A percentile compares a stretch with the other conserved stretches of the same genome.
Conservation (phyloP, 495 filamentous ascomycete genomes). For the Penicillium soppii region DNA sequence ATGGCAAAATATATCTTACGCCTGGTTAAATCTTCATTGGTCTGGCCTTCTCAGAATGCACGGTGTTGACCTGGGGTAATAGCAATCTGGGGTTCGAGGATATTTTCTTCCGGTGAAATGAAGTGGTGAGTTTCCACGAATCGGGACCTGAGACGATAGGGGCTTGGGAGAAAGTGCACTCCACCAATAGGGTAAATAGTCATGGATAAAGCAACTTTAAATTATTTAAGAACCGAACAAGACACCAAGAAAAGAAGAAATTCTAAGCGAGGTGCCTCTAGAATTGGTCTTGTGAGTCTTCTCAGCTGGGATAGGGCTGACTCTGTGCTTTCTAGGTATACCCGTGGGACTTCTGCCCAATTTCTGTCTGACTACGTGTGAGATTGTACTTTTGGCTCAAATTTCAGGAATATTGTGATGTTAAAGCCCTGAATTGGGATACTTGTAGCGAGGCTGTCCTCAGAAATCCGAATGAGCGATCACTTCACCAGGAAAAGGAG, state of each 20-base stretch:
- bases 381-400: no score
- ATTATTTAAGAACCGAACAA: not conserved
- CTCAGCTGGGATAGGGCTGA: not conserved
- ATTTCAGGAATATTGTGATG: no score
- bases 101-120: slow-evolving; percentile 27
- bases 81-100: slow-evolving; percentile 40
- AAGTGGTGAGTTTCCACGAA: slow-evolving; percentile 36
- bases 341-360: no score
- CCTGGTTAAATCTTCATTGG: slow-evolving; percentile 13
- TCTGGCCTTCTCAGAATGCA: not conserved
- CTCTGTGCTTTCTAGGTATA: no score
- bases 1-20: slow-evolving; percentile 2
- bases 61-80: slow-evolving; percentile 20
- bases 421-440: no score
- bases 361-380: no score
- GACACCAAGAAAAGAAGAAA: not conserved
- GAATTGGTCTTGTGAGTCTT: not conserved
- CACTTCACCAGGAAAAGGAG: no score
- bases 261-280: not conserved
- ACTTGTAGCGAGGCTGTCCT: no score
- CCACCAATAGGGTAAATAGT: slow-evolving; percentile 33
- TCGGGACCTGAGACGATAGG: slow-evolving; percentile 15
- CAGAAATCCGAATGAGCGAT: no score
- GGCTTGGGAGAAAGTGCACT: slow-evolving; percentile 22
- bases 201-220: not conserved